A percentile compares a stretch with the other conserved stretches of the same genome.
These are phyloP conservation scores for Paraglomus brasilianum DNA, from an alignment of 192 early-diverging fungal genomes.

Conservation along the genomic window DNA sequence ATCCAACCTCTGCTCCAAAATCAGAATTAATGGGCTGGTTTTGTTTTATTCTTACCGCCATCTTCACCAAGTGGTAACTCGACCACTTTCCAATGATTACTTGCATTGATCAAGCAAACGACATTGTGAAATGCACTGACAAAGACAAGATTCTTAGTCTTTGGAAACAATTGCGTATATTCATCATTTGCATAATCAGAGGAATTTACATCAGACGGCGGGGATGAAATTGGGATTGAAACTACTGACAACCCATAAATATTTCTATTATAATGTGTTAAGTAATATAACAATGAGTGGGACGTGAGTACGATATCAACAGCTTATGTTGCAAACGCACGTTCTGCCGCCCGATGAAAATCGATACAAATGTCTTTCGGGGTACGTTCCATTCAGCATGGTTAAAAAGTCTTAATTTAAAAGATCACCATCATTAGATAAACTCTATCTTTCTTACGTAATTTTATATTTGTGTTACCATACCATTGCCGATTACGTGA, in stretches of 20 bases:
- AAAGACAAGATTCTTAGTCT: constrained; percentile 11
- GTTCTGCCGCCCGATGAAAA: constrained; percentile 22
- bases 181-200: not conserved
- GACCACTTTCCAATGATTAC: constrained; percentile 18
- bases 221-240: not conserved
- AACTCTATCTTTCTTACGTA: too few relatives aligned
- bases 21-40: too few relatives aligned
- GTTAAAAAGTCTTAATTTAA: too few relatives aligned
- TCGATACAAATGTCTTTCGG: constrained; percentile 1
- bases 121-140: constrained; percentile 24
- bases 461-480: too few relatives aligned
- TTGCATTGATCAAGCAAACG: constrained; percentile 11
- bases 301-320: not conserved
- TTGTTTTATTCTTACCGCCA: constrained; percentile 19
- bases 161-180: not conserved
- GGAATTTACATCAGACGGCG: not conserved
- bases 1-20: not conserved
- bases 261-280: not conserved
- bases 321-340: not conserved
- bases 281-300: not conserved
- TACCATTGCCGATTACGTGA: too few relatives aligned
- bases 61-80: constrained; percentile 17
- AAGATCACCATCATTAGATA: too few relatives aligned
- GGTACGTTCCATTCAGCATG: too few relatives aligned
- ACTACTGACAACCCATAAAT: constrained; percentile 20